phyloP scores from a whole-genome alignment of 1,284 basidiomycete species.

The Trichosporon ovoides region DNA sequence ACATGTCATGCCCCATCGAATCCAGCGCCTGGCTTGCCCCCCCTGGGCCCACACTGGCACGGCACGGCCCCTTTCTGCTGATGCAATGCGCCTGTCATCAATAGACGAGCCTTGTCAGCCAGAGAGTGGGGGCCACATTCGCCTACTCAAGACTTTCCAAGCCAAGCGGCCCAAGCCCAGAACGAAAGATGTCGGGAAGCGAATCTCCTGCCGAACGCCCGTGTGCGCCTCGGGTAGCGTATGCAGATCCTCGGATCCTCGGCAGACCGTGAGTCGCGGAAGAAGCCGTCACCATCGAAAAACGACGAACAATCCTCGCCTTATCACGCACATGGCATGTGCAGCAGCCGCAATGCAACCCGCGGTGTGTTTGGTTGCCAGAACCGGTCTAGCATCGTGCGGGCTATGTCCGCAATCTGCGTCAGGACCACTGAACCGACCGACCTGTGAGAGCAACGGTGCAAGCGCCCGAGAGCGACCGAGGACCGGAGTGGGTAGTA shows the following conservation, averaged over 20 bases:
- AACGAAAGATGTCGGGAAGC: no score
- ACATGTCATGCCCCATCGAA: no score
- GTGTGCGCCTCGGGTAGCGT: neutral
- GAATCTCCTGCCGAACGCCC: no score
- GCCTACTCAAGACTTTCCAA: neutral
- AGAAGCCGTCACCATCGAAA: no score
- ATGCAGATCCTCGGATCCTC: constrained; percentile 3
- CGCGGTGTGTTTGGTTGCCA: constrained; percentile 1
- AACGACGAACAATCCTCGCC: no score
- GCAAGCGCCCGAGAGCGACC: neutral
- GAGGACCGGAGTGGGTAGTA: neutral
- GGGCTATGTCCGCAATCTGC: neutral
- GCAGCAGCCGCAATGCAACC: neutral
- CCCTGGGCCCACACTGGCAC: neutral
- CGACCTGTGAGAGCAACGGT: neutral
- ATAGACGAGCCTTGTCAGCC: neutral
- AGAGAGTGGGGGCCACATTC: neutral
- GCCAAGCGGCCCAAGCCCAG: neutral
- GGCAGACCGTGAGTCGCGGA: no score
- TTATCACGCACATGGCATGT: neutral
- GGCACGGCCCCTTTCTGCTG: neutral
- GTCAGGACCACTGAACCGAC: no score
- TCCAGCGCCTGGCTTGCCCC: neutral
- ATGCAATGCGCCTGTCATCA: constrained; percentile 4
- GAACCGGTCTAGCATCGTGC: neutral